These are phyloP conservation scores for Aspergillus sergii DNA, from an alignment of 2,329 filamentous ascomycete species.

Conservation along the genomic window DNA sequence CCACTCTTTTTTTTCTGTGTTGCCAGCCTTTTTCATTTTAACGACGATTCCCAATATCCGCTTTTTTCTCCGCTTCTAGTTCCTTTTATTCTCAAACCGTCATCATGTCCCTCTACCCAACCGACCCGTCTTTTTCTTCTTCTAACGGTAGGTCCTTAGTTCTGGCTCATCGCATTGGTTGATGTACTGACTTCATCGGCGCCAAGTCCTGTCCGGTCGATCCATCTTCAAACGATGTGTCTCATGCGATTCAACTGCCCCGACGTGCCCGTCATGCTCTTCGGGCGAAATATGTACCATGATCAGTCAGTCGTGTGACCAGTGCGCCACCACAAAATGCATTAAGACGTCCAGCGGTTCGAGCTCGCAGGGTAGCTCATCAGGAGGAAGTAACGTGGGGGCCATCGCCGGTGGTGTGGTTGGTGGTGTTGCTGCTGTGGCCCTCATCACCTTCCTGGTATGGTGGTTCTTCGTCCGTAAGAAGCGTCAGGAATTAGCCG, in stretches of 20 bases:
- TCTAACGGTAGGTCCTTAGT: constrained; percentile 23
- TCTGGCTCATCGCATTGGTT: background rate
- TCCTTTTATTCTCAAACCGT: constrained; percentile 9
- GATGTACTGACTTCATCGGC: background rate
- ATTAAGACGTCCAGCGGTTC: constrained; percentile 45
- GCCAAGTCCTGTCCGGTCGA: constrained; percentile 22
- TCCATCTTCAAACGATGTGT: constrained; percentile 53
- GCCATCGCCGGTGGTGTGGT: constrained; percentile 91
- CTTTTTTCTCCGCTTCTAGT: constrained; percentile 10
- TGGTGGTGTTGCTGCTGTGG: constrained; percentile 76
- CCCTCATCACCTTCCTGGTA: constrained; percentile 74
- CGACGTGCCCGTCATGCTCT: constrained; percentile 63
- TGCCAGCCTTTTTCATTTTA: constrained; percentile 6
- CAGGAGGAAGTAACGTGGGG: constrained; percentile 67
- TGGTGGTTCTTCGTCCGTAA: constrained; percentile 89
- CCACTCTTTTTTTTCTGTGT: constrained; percentile 24
- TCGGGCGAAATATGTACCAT: constrained; percentile 61
- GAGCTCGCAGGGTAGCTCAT: constrained; percentile 15
- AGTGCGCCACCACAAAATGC: constrained; percentile 63
- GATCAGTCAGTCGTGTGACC: constrained; percentile 60
- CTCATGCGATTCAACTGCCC: constrained; percentile 54
- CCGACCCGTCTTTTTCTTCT: constrained; percentile 24
- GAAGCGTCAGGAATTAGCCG: constrained; percentile 62
- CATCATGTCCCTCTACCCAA: constrained; percentile 32
- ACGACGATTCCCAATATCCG: constrained; percentile 7